Conservation (phyloP, 148 eudicot species). For the Arbutus unedo region DNA sequence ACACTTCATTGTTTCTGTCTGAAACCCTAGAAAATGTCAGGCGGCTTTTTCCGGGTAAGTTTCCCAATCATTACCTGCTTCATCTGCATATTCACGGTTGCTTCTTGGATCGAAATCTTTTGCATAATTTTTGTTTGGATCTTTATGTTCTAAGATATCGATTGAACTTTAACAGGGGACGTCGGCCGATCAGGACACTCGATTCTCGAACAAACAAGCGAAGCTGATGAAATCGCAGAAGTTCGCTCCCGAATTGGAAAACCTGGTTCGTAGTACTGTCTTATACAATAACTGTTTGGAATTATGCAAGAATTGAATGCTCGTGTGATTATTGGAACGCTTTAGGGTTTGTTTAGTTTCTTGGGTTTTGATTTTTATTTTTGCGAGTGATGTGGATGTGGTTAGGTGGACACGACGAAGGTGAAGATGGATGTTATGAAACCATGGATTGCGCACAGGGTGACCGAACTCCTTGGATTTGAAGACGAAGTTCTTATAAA, state of each 20-base stretch:
- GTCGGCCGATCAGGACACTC: conserved; percentile 95
- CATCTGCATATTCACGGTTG: not conserved
- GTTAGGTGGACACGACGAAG: conserved; percentile 74
- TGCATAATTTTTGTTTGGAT: not conserved
- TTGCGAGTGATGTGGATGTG: conserved; percentile 11
- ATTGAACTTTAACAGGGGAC: conserved; percentile 59
- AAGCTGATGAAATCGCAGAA: conserved; percentile 93
- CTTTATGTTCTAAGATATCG: not conserved
- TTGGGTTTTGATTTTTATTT: not conserved
- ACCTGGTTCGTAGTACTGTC: conserved; percentile 50
- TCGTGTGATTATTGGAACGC: not conserved
- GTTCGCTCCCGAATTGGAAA: conserved; percentile 81
- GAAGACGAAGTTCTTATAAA: conserved; percentile 98
- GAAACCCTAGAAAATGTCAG: conserved; percentile 98
- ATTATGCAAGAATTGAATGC: not conserved
- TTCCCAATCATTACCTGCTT: not conserved
- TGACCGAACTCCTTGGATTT: conserved; percentile 87
- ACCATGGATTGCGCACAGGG: conserved; percentile 92
- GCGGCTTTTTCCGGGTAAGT: conserved; percentile 92
- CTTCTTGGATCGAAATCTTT: not conserved
- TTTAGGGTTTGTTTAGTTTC: not conserved
- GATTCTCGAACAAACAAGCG: conserved; percentile 95
- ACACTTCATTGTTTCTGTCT: not conserved
- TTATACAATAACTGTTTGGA: not conserved
- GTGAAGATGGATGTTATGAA: conserved; percentile 93